These are phyloP conservation scores for Pyrenophora tritici-repentis DNA, from an alignment of 2,329 filamentous ascomycete species.

Conservation along the genomic window DNA sequence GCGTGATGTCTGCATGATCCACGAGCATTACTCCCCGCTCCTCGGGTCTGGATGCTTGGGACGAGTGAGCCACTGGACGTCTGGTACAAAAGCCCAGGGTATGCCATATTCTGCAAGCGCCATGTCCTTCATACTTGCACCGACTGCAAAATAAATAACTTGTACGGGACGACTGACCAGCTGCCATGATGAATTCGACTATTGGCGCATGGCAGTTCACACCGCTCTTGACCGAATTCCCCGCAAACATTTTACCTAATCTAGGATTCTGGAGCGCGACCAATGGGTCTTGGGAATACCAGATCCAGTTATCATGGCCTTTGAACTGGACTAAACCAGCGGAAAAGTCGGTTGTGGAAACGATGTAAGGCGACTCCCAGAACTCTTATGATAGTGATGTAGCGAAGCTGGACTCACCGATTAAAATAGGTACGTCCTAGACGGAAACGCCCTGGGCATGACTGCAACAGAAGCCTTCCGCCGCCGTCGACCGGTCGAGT, in stretches of 20 bases:
- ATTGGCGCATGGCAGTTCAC: slow-evolving; percentile 37
- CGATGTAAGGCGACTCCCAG: slow-evolving; percentile 28
- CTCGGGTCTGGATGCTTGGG: slow-evolving; percentile 1
- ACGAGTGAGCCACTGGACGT: neutral
- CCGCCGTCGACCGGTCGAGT: slow-evolving; percentile 38
- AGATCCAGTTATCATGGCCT: slow-evolving; percentile 41
- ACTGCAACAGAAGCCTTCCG: slow-evolving; percentile 39
- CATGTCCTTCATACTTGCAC: neutral
- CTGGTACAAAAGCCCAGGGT: slow-evolving; percentile 5
- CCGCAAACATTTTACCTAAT: slow-evolving; percentile 35
- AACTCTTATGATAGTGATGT: too few species aligned
- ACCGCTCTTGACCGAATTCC: slow-evolving; percentile 32
- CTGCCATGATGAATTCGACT: slow-evolving; percentile 17
- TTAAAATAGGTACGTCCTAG: slow-evolving; percentile 40
- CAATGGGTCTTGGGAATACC: slow-evolving; percentile 43
- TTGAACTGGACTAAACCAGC: slow-evolving; percentile 39
- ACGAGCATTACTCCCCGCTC: slow-evolving; percentile 9
- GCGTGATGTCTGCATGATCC: slow-evolving; percentile 3
- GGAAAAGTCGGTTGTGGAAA: slow-evolving; percentile 33
- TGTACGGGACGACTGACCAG: neutral
- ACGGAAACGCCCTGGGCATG: slow-evolving; percentile 38
- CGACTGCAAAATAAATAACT: neutral
- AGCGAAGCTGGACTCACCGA: slow-evolving; percentile 2
- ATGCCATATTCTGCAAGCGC: neutral
- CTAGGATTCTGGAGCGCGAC: slow-evolving; percentile 36